Percentiles rank a stretch among this genome's conserved stretches.
These are phyloP conservation scores for Hericium erinaceus DNA, from an alignment of 768 basidiomycete species.

Conservation along the genomic window DNA sequence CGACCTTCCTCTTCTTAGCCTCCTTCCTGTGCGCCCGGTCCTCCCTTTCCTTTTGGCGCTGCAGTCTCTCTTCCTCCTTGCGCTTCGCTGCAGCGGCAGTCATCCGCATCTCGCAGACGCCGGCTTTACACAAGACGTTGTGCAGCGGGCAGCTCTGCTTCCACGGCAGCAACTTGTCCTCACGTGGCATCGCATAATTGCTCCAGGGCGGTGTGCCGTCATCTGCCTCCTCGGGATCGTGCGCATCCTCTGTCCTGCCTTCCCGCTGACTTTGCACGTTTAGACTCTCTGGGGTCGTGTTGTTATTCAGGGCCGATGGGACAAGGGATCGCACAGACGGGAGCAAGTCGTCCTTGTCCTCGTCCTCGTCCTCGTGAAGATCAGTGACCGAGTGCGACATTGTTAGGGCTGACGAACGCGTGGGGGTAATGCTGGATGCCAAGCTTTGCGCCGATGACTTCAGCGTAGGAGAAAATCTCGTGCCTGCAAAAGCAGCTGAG, in stretches of 20 bases:
- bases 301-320: not conserved
- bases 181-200: not conserved
- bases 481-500: not conserved
- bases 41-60: not conserved
- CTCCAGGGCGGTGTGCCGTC: not conserved
- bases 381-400: not conserved
- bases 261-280: not conserved
- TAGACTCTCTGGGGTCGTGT: not conserved
- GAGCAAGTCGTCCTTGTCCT: not conserved
- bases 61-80: not conserved
- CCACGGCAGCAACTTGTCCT: not conserved
- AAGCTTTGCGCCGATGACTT: not conserved
- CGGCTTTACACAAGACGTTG: slow-evolving; percentile 3
- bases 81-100: not conserved
- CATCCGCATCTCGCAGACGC: slow-evolving; percentile 2
- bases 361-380: not conserved
- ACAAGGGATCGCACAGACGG: not conserved
- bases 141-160: slow-evolving; percentile 1
- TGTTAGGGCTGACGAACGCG: not conserved
- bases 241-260: not conserved
- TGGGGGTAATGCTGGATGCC: not conserved
- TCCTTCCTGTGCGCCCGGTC: no score
- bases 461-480: not conserved
- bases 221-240: not conserved
- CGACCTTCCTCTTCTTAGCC: not conserved